Percentiles rank a stretch among this genome's conserved stretches.
Evolutionary conservation across 2,329 filamentous ascomycete species (phyloP).

Genomic region (Penicillium nordicum): DNA sequence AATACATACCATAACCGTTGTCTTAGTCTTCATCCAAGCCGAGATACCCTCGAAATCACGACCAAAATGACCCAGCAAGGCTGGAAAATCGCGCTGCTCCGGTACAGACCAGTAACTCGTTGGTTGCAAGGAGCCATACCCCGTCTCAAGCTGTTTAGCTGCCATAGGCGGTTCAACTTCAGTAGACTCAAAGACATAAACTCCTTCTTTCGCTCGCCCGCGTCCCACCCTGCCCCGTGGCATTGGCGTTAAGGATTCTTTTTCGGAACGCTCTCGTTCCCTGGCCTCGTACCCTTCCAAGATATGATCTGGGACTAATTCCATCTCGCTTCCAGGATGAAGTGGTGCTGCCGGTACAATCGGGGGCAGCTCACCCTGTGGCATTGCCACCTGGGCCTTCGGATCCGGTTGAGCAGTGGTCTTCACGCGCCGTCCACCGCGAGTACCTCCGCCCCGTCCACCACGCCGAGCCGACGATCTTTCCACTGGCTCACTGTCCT

Average conservation of each 20-base stretch:
- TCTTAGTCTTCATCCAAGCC: slow-evolving; percentile 51
- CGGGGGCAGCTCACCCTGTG: slow-evolving; percentile 12
- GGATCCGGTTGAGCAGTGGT: slow-evolving; percentile 31
- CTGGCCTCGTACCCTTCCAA: slow-evolving; percentile 17
- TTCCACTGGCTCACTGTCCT: slow-evolving; percentile 37
- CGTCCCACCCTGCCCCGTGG: slow-evolving; percentile 29
- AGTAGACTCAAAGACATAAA: slow-evolving; percentile 37
- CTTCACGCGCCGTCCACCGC: slow-evolving; percentile 36
- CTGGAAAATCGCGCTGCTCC: slow-evolving; percentile 48
- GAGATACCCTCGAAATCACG: slow-evolving; percentile 50
- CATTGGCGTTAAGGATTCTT: slow-evolving; percentile 21
- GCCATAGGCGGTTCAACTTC: slow-evolving; percentile 28
- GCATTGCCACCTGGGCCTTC: slow-evolving; percentile 15
- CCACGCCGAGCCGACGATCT: slow-evolving; percentile 35
- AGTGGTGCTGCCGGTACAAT: slow-evolving; percentile 10
- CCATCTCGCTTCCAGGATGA: slow-evolving; percentile 27
- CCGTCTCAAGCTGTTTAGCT: slow-evolving; percentile 27
- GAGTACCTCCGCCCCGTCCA: slow-evolving; percentile 32
- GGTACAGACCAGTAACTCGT: slow-evolving; percentile 54
- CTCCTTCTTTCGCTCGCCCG: slow-evolving; percentile 32
- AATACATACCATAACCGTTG: slow-evolving; percentile 48
- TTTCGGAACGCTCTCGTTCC: slow-evolving; percentile 28
- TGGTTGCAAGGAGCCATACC: slow-evolving; percentile 42
- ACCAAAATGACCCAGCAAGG: slow-evolving; percentile 47
- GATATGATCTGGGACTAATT: slow-evolving; percentile 17